Percentiles rank a stretch among this genome's conserved stretches.
Conservation (phyloP, 108 stramenopile species). For the Skeletonema potamos region DNA sequence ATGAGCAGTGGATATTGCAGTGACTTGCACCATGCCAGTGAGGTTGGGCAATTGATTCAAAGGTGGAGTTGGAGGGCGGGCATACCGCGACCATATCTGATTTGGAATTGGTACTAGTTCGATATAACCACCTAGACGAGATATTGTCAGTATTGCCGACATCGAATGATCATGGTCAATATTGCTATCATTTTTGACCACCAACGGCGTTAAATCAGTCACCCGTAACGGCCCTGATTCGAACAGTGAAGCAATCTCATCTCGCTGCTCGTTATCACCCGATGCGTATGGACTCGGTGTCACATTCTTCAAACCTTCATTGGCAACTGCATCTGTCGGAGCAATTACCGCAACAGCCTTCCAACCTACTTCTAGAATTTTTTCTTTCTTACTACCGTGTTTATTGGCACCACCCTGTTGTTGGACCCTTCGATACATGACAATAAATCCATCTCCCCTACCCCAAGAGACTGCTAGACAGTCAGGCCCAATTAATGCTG, state of each 20-base stretch:
- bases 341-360: slow-evolving; percentile 26
- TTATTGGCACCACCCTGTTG: slow-evolving; percentile 4
- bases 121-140: slow-evolving; percentile 76
- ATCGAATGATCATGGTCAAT: slow-evolving; percentile 8
- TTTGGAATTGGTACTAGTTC: slow-evolving; percentile 72
- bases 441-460: slow-evolving; percentile 59
- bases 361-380: slow-evolving; percentile 34
- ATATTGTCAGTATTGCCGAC: slow-evolving; percentile 50
- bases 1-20: slow-evolving; percentile 55
- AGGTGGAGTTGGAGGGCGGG: slow-evolving; percentile 2
- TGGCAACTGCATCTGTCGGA: slow-evolving; percentile 23
- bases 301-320: slow-evolving; percentile 14
- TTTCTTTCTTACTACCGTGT: slow-evolving; percentile 3
- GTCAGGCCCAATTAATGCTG: slow-evolving; percentile 55
- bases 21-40: slow-evolving; percentile 7
- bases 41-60: slow-evolving; percentile 20
- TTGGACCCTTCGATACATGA: slow-evolving; percentile 60
- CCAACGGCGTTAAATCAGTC: slow-evolving; percentile 36
- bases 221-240: slow-evolving; percentile 35
- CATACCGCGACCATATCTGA: slow-evolving; percentile 45
- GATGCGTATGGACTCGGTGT: slow-evolving; percentile 7
- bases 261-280: not conserved
- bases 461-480: slow-evolving; percentile 84
- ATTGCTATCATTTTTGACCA: slow-evolving; percentile 8
- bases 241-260: slow-evolving; percentile 9